phyloP scores from a whole-genome alignment of 768 basidiomycete genomes.

The Rhodotorula paludigena region DNA sequence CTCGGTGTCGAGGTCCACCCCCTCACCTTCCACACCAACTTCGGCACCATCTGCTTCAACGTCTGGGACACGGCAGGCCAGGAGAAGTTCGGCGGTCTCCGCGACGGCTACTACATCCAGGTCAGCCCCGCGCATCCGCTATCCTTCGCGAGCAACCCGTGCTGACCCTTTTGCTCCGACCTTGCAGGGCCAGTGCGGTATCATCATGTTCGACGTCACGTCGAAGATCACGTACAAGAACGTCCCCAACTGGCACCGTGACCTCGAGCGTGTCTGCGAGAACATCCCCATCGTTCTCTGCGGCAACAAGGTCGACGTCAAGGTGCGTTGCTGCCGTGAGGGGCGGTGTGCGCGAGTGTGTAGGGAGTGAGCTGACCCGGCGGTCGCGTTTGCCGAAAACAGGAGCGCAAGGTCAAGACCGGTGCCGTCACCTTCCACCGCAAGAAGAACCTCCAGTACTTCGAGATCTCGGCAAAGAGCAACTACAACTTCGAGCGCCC shows the following conservation, averaged over 20 bases:
- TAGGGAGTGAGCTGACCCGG: neutral
- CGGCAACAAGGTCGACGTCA: slow-evolving; percentile 99
- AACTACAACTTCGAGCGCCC: slow-evolving; percentile 99
- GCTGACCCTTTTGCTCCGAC: neutral
- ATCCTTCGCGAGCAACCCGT: neutral
- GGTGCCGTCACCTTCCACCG: slow-evolving; percentile 98
- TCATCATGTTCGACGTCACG: slow-evolving; percentile 99
- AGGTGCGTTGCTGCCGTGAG: slow-evolving; percentile 56
- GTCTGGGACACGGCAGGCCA: slow-evolving; percentile 99
- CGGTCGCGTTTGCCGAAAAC: too few species aligned
- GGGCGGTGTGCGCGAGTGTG: neutral
- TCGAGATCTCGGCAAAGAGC: slow-evolving; percentile 98
- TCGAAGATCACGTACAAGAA: slow-evolving; percentile 99
- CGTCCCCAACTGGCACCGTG: slow-evolving; percentile 99
- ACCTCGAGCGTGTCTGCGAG: slow-evolving; percentile 95
- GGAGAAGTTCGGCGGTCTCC: slow-evolving; percentile 98
- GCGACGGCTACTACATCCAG: slow-evolving; percentile 96
- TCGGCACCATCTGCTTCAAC: slow-evolving; percentile 97
- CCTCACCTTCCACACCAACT: slow-evolving; percentile 90
- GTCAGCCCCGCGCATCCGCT: slow-evolving; percentile 44
- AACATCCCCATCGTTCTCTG: slow-evolving; percentile 99
- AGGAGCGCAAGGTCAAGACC: slow-evolving; percentile 99
- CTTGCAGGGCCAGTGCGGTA: slow-evolving; percentile 97
- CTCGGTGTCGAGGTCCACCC: slow-evolving; percentile 99
- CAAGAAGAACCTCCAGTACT: slow-evolving; percentile 99